Conservation (phyloP, 2,329 filamentous ascomycete genomes). For the Fusarium luffae region DNA sequence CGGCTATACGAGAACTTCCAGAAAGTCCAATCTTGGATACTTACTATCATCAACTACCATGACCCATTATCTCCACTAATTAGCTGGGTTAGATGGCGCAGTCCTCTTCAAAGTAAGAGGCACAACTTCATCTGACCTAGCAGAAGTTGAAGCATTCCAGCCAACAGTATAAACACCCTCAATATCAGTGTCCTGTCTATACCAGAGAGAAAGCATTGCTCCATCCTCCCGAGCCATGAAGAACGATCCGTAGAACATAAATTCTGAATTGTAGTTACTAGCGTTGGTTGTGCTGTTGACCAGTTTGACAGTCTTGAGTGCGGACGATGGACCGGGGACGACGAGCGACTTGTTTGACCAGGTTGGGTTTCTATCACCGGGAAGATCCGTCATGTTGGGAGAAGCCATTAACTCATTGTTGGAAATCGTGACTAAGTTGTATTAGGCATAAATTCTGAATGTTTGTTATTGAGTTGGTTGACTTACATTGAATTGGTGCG, state of each 20-base stretch:
- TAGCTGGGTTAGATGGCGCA: not conserved
- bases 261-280: not conserved
- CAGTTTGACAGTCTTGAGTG: not conserved
- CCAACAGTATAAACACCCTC: not conserved
- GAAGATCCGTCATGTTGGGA: not conserved
- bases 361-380: not conserved
- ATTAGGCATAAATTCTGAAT: rapidly evolving
- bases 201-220: conserved; percentile 8
- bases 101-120: conserved; percentile 1
- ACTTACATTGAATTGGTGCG: not conserved
- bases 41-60: not conserved
- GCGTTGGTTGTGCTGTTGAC: not conserved
- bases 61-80: rapidly evolving
- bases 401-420: not conserved
- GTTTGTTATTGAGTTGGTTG: rapidly evolving
- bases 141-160: not conserved
- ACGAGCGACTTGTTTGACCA: conserved; percentile 10
- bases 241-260: conserved; percentile 5
- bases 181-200: not conserved
- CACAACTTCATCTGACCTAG: not conserved
- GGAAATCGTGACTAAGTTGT: not conserved
- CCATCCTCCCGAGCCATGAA: not conserved
- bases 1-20: not conserved
- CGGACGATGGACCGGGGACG: not conserved
- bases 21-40: not conserved